These are phyloP conservation scores for Hebeloma cylindrosporum DNA, from an alignment of 768 basidiomycete species.

Conservation along the genomic window DNA sequence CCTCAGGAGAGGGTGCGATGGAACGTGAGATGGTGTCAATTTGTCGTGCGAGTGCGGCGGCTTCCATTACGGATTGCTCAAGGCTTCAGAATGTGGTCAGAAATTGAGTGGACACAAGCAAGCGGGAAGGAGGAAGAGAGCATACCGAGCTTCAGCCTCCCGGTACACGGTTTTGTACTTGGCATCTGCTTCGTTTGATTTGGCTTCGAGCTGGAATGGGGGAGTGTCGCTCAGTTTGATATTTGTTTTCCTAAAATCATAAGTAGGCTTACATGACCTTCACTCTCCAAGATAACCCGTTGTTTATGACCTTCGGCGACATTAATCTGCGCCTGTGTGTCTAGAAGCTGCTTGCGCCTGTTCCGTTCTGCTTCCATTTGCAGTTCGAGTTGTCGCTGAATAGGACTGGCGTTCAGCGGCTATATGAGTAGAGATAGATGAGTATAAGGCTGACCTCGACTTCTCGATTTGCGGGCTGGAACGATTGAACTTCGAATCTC, in stretches of 20 bases:
- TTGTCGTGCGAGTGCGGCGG: slow-evolving; percentile 47
- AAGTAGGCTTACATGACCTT: slow-evolving; percentile 43
- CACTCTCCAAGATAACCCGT: slow-evolving; percentile 53
- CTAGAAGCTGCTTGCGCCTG: slow-evolving; percentile 53
- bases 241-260: background rate
- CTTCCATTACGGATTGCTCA: slow-evolving; percentile 47
- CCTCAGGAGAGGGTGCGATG: slow-evolving; percentile 31
- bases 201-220: slow-evolving; percentile 40
- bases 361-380: slow-evolving; percentile 63
- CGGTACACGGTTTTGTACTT: slow-evolving; percentile 49
- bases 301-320: slow-evolving; percentile 60
- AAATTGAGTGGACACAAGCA: background rate
- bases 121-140: background rate
- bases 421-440: background rate
- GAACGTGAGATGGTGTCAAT: slow-evolving; percentile 45
- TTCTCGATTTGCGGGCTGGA: slow-evolving; percentile 60
- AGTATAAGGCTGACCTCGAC: slow-evolving; percentile 42
- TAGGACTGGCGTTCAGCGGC: background rate
- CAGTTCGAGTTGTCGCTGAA: slow-evolving; percentile 55
- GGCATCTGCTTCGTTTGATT: slow-evolving; percentile 56
- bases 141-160: slow-evolving; percentile 49
- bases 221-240: background rate
- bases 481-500: slow-evolving; percentile 57
- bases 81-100: slow-evolving; percentile 22
- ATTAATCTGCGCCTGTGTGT: slow-evolving; percentile 59